Percentiles rank a stretch among this genome's conserved stretches.
Conservation (phyloP, 2,329 filamentous ascomycete species). For the Thielaviopsis musarum region DNA sequence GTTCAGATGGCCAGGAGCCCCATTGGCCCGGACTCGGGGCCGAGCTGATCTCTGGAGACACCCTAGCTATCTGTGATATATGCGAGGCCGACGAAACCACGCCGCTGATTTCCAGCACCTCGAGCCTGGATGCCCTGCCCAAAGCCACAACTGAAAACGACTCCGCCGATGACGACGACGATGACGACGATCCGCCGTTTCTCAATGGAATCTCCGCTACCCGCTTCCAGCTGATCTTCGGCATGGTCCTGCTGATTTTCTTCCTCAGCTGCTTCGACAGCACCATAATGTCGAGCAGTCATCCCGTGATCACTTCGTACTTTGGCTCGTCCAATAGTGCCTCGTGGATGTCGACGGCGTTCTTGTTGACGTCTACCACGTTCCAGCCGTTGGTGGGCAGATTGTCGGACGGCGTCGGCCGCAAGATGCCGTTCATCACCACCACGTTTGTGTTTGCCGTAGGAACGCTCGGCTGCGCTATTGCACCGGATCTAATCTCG, state of each 20-base stretch:
- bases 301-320: slow-evolving; percentile 68
- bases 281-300: slow-evolving; percentile 66
- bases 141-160: not conserved
- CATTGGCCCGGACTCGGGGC: no score
- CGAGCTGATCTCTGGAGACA: no score
- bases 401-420: slow-evolving; percentile 55
- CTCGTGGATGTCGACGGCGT: slow-evolving; percentile 69
- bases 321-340: slow-evolving; percentile 63
- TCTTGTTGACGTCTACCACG: slow-evolving; percentile 58
- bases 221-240: slow-evolving; percentile 47
- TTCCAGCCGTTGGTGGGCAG: slow-evolving; percentile 62
- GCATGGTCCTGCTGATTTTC: slow-evolving; percentile 38
- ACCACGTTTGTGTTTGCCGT: slow-evolving; percentile 44
- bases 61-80: no score
- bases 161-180: not conserved
- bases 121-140: not conserved
- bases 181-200: slow-evolving; percentile 16
- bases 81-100: not conserved
- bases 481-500: slow-evolving; percentile 48
- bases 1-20: no score
- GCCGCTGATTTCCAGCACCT: not conserved
- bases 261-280: slow-evolving; percentile 53
- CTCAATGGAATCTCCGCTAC: slow-evolving; percentile 29
- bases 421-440: slow-evolving; percentile 48
- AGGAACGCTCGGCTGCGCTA: slow-evolving; percentile 52